Evolutionary conservation across 2,329 filamentous ascomycete species (phyloP).

Genomic region (Fusarium nurragi): DNA sequence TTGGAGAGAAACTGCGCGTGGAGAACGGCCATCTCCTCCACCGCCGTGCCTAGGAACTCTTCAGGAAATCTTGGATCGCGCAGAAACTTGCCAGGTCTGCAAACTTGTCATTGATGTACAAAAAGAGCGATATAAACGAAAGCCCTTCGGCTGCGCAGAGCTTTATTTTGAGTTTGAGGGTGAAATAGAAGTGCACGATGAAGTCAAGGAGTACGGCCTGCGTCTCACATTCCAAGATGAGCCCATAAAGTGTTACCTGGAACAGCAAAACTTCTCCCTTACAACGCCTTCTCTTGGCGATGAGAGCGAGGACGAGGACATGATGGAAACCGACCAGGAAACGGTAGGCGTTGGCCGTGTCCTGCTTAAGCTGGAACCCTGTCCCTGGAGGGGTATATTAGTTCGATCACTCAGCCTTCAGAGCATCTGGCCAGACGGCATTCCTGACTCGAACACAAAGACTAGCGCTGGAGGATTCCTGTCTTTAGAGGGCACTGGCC

Average conservation of each 20-base stretch:
- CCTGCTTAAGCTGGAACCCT: neutral
- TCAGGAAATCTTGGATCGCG: neutral
- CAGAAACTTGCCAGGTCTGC: constrained; percentile 3
- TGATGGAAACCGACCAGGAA: too few relatives aligned
- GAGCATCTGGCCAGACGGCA: neutral
- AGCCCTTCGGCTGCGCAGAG: neutral
- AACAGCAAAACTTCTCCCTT: neutral
- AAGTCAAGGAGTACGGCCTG: constrained; percentile 9
- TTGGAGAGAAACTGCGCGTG: neutral
- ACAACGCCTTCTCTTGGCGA: neutral
- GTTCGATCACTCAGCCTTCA: neutral
- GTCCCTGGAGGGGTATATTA: neutral
- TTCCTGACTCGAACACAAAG: rapidly evolving
- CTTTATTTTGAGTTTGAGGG: neutral
- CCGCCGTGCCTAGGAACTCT: constrained; percentile 12
- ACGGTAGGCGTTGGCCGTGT: neutral
- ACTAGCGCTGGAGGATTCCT: rapidly evolving
- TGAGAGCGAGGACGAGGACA: neutral
- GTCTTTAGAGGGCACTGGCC: neutral
- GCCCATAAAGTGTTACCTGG: neutral
- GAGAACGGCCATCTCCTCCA: rapidly evolving
- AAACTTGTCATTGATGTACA: constrained; percentile 1
- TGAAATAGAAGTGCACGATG: neutral
- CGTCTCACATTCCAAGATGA: neutral
- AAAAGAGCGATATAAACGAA: constrained; percentile 1